Percentiles rank a stretch among this genome's conserved stretches.
phyloP scores from a whole-genome alignment of 1,284 basidiomycete genomes.

The Rhodotorula mucilaginosa region DNA sequence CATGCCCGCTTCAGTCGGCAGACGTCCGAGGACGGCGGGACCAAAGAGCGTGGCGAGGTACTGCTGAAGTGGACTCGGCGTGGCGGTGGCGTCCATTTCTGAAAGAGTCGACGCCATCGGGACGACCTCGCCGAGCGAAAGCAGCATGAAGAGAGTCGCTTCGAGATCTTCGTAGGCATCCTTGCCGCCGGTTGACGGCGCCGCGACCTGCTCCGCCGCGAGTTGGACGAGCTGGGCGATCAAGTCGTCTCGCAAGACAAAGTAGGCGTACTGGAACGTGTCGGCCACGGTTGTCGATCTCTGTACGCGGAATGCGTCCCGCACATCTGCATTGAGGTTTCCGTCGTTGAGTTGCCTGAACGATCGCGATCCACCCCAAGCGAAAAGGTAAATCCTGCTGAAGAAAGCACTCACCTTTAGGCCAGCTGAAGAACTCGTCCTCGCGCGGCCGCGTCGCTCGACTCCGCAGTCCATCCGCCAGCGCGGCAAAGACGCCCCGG shows the following conservation, averaged over 20 bases:
- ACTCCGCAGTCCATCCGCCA: constrained; percentile 32
- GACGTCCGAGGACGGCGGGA: constrained; percentile 34
- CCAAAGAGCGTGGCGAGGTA: constrained; percentile 38
- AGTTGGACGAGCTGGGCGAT: constrained; percentile 38
- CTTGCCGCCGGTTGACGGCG: not conserved
- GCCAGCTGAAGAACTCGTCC: constrained; percentile 31
- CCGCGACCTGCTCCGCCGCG: constrained; percentile 29
- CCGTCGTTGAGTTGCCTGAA: not conserved
- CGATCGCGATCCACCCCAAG: no score
- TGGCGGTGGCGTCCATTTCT: constrained; percentile 8
- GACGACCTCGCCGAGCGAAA: constrained; percentile 43
- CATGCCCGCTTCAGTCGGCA: constrained; percentile 10
- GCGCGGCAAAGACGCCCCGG: constrained; percentile 40
- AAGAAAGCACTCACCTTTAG: constrained; percentile 35
- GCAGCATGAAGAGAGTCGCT: constrained; percentile 42
- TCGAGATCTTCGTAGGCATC: constrained; percentile 38
- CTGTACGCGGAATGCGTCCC: constrained; percentile 41
- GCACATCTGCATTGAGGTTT: constrained; percentile 20
- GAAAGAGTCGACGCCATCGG: constrained; percentile 18
- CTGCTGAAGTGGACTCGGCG: constrained; percentile 14
- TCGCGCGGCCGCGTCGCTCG: constrained; percentile 38
- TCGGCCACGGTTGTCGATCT: constrained; percentile 39
- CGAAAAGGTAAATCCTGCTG: not conserved
- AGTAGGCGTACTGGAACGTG: constrained; percentile 42
- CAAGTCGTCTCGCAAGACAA: constrained; percentile 43